Evolutionary conservation across 1,284 basidiomycete species (phyloP).

Genomic region (Violaceomyces palustris): DNA sequence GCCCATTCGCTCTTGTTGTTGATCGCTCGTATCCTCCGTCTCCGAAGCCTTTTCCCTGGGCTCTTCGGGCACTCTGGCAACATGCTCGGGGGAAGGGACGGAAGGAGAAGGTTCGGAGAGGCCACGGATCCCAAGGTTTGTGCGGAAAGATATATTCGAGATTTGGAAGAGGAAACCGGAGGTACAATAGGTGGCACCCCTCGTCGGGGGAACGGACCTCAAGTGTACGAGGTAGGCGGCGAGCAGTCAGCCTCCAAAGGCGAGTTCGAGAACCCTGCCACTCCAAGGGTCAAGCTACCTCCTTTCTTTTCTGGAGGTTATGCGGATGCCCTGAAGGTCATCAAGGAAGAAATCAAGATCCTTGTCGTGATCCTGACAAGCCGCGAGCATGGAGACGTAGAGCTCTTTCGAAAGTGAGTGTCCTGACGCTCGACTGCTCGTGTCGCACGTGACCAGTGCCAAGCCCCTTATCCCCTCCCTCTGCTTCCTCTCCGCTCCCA

Average conservation of each 20-base stretch:
- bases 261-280: no score
- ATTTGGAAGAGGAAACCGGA: constrained; percentile 25
- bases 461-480: neutral
- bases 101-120: neutral
- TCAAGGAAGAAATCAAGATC: constrained; percentile 68
- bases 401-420: constrained; percentile 82
- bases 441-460: constrained; percentile 1
- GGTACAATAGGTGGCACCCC: no score
- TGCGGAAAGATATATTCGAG: constrained; percentile 21
- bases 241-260: no score
- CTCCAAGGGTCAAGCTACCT: no score
- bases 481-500: neutral
- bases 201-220: no score
- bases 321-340: constrained; percentile 67
- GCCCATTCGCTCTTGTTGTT: constrained; percentile 24
- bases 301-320: constrained; percentile 73
- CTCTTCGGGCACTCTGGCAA: constrained; percentile 7
- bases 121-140: constrained; percentile 14
- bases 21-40: constrained; percentile 14
- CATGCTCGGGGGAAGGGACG: neutral
- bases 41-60: constrained; percentile 13
- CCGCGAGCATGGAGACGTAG: constrained; percentile 81
- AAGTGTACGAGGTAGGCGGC: no score
- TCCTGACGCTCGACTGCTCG: constrained; percentile 54
- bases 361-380: constrained; percentile 80